These are phyloP conservation scores for Geotrichum bryndzae DNA, from an alignment of 1,139 yeast genomes.

Conservation along the genomic window DNA sequence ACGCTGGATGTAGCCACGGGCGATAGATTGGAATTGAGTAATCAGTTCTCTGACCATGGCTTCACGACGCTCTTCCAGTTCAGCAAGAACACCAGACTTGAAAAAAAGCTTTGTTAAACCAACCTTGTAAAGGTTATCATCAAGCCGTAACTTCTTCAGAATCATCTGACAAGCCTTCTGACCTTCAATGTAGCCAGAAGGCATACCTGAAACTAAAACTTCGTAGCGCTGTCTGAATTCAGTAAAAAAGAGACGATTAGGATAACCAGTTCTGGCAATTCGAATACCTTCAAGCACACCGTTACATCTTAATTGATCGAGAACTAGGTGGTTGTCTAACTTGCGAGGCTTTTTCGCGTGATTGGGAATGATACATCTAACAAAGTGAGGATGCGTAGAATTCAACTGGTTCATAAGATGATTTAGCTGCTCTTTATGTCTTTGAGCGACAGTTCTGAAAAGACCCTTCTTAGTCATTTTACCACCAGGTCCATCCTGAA, in stretches of 20 bases:
- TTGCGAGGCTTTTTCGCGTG: conserved; percentile 61
- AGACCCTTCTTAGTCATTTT: conserved; percentile 38
- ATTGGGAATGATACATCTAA: conserved; percentile 92
- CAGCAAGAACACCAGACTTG: conserved; percentile 94
- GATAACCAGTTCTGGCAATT: conserved; percentile 95
- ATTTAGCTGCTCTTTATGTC: conserved; percentile 67
- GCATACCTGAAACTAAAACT: conserved; percentile 48
- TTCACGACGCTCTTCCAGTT: conserved; percentile 76
- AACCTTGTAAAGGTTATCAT: conserved; percentile 62
- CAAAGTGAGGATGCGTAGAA: conserved; percentile 91
- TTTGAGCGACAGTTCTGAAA: conserved; percentile 76
- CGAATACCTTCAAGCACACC: conserved; percentile 98
- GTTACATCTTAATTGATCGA: conserved; percentile 88
- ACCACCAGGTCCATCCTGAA: conserved; percentile 14
- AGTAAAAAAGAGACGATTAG: conserved; percentile 79
- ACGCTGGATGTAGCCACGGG: conserved; percentile 62
- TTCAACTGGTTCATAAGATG: conserved; percentile 68
- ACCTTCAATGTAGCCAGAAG: conserved; percentile 37
- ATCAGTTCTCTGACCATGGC: conserved; percentile 51
- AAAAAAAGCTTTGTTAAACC: conserved; percentile 88
- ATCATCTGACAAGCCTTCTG: conserved; percentile 65
- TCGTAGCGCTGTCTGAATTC: conserved; percentile 74
- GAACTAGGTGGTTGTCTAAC: conserved; percentile 70
- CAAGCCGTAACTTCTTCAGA: conserved; percentile 55
- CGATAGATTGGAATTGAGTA: conserved; percentile 58